Evolutionary conservation across 805 yeast species (phyloP).

Genomic region (Lipomyces oligophaga): DNA sequence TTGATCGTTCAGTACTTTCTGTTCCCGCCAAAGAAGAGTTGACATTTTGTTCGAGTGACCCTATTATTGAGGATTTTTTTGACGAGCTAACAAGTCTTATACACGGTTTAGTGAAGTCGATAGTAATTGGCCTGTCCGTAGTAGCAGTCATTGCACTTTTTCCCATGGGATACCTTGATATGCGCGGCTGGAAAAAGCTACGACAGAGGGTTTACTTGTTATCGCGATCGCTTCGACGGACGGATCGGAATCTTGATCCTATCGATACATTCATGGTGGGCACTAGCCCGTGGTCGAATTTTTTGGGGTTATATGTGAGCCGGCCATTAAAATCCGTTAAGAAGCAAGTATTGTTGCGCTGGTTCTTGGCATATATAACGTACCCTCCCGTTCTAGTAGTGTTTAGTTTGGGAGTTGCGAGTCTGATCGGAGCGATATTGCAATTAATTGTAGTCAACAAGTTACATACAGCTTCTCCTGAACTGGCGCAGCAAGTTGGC

Average conservation of each 20-base stretch:
- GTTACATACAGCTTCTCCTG: constrained; percentile 28
- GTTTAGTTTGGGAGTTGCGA: constrained; percentile 54
- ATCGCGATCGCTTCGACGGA: constrained; percentile 18
- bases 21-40: constrained; percentile 42
- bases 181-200: constrained; percentile 48
- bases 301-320: constrained; percentile 26
- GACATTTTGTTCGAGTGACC: constrained; percentile 39
- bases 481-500: constrained; percentile 15
- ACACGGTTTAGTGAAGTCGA: constrained; percentile 39
- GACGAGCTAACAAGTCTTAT: constrained; percentile 36
- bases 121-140: constrained; percentile 42
- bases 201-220: constrained; percentile 36
- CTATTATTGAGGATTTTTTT: constrained; percentile 43
- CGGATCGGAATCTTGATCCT: constrained; percentile 23
- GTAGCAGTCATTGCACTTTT: constrained; percentile 44
- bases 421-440: constrained; percentile 50
- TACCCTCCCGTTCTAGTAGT: constrained; percentile 51
- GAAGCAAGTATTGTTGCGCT: constrained; percentile 34
- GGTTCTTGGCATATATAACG: constrained; percentile 51
- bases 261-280: constrained; percentile 30
- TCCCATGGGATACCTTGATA: constrained; percentile 47
- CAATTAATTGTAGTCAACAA: constrained; percentile 50
- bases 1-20: constrained; percentile 39
- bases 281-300: constrained; percentile 10
- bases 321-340: constrained; percentile 5